Conservation (phyloP, 129 eudicot genomes). For the Centella asiatica region DNA sequence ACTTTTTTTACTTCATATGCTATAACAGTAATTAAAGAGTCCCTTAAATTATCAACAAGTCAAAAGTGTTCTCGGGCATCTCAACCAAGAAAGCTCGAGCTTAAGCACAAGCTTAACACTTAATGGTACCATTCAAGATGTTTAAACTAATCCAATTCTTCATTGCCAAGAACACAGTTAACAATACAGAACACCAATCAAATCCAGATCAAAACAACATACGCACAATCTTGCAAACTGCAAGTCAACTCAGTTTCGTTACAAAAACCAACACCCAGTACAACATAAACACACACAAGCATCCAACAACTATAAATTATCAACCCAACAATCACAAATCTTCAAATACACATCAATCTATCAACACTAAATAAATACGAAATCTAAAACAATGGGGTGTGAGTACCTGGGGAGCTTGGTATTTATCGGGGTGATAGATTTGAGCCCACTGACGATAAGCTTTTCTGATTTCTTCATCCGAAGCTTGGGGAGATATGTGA, state of each 20-base stretch:
- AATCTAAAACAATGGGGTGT: background rate
- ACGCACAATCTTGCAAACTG: background rate
- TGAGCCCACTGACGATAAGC: slow-evolving; percentile 94
- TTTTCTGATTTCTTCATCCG: slow-evolving; percentile 91
- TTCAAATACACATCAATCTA: background rate
- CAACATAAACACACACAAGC: background rate
- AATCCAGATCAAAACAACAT: too few relatives aligned
- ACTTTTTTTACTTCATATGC: background rate
- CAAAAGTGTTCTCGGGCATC: background rate
- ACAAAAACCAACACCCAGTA: background rate
- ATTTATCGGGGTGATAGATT: slow-evolving; percentile 91
- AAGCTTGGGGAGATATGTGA: slow-evolving; percentile 84
- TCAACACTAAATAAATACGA: background rate
- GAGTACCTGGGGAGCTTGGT: slow-evolving; percentile 54
- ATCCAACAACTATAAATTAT: background rate
- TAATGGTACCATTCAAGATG: too few relatives aligned
- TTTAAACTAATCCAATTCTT: background rate
- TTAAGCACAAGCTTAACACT: too few relatives aligned
- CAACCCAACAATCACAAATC: background rate
- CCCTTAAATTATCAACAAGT: background rate
- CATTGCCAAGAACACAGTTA: background rate
- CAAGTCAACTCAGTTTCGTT: background rate
- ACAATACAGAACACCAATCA: too few relatives aligned
- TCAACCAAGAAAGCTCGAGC: background rate
- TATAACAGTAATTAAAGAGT: background rate